Percentiles rank a stretch among this genome's conserved stretches.
These are phyloP conservation scores for Choanephora cucurbitarum DNA, from an alignment of 371 early-diverging fungal genomes.

Conservation along the genomic window DNA sequence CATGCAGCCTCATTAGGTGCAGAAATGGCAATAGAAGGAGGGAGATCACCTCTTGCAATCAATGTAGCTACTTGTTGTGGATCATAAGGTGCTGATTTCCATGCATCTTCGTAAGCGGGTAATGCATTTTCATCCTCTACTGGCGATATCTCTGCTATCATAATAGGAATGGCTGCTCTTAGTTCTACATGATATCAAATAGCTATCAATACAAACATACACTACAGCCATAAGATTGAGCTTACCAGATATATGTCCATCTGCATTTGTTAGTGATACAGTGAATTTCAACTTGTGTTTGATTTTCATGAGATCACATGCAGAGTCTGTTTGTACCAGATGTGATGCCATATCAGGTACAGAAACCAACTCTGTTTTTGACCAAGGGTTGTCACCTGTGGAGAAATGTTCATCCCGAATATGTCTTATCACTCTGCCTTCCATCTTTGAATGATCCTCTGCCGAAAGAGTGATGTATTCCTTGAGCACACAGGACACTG, in stretches of 20 bases:
- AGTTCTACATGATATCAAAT: conserved; percentile 30
- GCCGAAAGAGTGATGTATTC: conserved; percentile 41
- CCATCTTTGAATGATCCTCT: conserved; percentile 34
- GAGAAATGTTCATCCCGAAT: conserved; percentile 37
- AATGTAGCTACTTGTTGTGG: conserved; percentile 31
- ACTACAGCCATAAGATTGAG: neutral
- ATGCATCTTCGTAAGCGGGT: conserved; percentile 54
- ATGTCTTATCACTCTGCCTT: conserved; percentile 32
- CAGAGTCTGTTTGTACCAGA: conserved; percentile 32
- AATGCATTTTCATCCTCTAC: conserved; percentile 42
- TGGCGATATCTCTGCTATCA: conserved; percentile 39
- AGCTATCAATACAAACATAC: too few species aligned
- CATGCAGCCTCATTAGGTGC: conserved; percentile 84
- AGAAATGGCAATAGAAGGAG: conserved; percentile 55
- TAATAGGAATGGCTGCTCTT: conserved; percentile 46
- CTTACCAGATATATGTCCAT: conserved; percentile 54
- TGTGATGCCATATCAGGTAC: conserved; percentile 29
- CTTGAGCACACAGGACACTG: conserved; percentile 39
- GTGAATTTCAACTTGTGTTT: conserved; percentile 48
- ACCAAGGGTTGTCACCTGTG: conserved; percentile 24
- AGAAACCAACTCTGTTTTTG: conserved; percentile 30
- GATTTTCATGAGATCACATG: conserved; percentile 41
- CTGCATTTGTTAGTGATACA: conserved; percentile 45
- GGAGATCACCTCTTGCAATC: conserved; percentile 37
- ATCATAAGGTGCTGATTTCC: conserved; percentile 49